These are phyloP conservation scores for Bipolaris zeicola DNA, from an alignment of 2,329 filamentous ascomycete genomes.

Conservation along the genomic window DNA sequence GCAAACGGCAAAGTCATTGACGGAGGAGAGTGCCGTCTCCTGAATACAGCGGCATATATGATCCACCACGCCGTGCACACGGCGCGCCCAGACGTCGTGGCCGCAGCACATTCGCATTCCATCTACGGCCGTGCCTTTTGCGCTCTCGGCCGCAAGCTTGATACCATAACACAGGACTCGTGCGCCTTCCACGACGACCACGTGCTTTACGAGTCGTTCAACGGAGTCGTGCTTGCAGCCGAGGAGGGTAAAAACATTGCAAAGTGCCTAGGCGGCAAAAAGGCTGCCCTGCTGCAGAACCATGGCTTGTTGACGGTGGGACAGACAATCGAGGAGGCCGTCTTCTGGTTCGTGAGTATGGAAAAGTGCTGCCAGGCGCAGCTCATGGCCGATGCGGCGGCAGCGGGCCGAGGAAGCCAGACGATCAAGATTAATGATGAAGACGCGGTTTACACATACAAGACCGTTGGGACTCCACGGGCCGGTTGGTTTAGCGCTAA, in stretches of 20 bases:
- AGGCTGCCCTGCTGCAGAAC: conserved; percentile 60
- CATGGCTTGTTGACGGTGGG: conserved; percentile 60
- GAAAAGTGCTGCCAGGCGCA: conserved; percentile 62
- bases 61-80: conserved; percentile 65
- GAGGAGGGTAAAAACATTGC: conserved; percentile 62
- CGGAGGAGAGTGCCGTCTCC: conserved; percentile 55
- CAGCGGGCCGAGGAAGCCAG: conserved; percentile 64
- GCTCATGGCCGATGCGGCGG: conserved; percentile 60
- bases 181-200: conserved; percentile 62
- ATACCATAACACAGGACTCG: conserved; percentile 64
- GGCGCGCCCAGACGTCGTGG: conserved; percentile 63
- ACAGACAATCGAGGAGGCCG: conserved; percentile 56
- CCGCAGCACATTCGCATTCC: conserved; percentile 64
- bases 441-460: conserved; percentile 71
- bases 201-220: conserved; percentile 59
- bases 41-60: conserved; percentile 60
- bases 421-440: conserved; percentile 71
- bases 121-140: conserved; percentile 67
- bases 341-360: conserved; percentile 61
- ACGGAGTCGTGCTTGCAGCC: conserved; percentile 59
- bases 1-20: conserved; percentile 66
- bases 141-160: conserved; percentile 63
- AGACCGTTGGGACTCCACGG: conserved; percentile 64
- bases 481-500: conserved; percentile 73
- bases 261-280: conserved; percentile 54